Conservation (phyloP, 139 green algal genomes). For the Volvox africanus region DNA sequence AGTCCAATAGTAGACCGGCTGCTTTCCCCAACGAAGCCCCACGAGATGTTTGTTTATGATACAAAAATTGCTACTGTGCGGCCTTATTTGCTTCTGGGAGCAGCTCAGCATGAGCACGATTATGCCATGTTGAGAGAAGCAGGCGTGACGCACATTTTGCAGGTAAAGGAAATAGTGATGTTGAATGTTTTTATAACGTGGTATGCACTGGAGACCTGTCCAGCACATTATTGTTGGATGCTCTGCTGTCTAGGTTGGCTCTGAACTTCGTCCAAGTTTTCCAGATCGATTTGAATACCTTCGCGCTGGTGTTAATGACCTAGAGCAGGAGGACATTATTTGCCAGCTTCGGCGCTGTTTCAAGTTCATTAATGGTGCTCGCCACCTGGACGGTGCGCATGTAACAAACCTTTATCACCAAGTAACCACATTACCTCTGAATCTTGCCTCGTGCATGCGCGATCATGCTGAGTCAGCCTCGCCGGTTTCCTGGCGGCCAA, state of each 20-base stretch:
- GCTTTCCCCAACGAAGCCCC: background rate
- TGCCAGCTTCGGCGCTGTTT: constrained; percentile 13
- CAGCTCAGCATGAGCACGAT: constrained; percentile 27
- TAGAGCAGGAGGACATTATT: constrained; percentile 33
- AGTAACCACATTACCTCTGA: background rate
- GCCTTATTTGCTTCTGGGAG: constrained; percentile 27
- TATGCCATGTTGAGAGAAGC: background rate
- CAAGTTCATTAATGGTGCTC: constrained; percentile 1
- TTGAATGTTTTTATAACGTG: background rate
- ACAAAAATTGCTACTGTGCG: constrained; percentile 9
- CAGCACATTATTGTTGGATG: background rate
- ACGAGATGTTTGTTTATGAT: constrained; percentile 18
- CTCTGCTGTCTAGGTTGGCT: constrained; percentile 42
- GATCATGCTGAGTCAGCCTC: too few relatives aligned
- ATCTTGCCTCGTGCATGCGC: too few relatives aligned
- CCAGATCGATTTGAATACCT: constrained; percentile 42
- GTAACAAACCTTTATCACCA: background rate
- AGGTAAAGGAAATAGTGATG: constrained; percentile 20
- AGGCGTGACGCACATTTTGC: constrained; percentile 58
- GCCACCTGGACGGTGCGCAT: background rate
- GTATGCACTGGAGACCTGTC: background rate
- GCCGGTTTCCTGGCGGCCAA: too few relatives aligned
- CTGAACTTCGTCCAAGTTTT: constrained; percentile 46
- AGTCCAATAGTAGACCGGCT: too few relatives aligned
- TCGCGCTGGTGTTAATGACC: constrained; percentile 15